Evolutionary conservation across 2,329 filamentous ascomycete genomes (phyloP).

Genomic region (Colletotrichum sp.): DNA sequence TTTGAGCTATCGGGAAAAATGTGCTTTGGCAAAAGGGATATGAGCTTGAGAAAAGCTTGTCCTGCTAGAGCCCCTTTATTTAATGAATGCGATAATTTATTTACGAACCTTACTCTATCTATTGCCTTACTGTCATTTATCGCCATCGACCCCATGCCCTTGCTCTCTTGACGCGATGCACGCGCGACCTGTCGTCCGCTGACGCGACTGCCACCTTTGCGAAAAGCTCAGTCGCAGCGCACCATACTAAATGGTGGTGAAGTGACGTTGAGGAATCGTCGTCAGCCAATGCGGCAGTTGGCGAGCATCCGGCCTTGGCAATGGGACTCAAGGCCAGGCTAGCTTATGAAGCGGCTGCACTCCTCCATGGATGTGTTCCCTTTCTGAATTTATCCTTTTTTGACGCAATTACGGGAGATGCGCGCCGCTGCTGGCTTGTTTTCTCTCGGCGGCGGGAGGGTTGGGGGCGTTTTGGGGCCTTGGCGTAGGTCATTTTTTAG

Average conservation of each 20-base stretch:
- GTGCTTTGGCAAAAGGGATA: neutral
- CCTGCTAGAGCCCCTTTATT: neutral
- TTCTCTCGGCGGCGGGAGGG: neutral
- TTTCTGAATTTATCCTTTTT: neutral
- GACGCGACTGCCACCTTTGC: neutral
- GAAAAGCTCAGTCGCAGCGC: neutral
- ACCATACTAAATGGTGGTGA: neutral
- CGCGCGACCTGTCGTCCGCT: neutral
- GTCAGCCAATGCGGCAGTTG: neutral
- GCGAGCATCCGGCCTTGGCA: neutral
- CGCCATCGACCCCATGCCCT: neutral
- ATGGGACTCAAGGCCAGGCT: neutral
- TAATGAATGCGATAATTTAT: neutral
- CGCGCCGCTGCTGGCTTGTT: neutral
- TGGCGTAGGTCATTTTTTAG: neutral
- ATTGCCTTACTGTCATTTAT: neutral
- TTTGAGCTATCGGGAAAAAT: neutral
- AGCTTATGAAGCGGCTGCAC: neutral
- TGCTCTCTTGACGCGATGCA: neutral
- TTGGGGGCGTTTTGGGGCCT: neutral
- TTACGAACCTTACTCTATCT: neutral
- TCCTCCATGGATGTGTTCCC: neutral
- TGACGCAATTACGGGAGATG: slow-evolving; percentile 3
- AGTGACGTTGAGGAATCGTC: neutral
- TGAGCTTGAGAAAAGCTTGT: neutral